Conservation (phyloP, 768 basidiomycete species). For the Tylopilus sp. region DNA sequence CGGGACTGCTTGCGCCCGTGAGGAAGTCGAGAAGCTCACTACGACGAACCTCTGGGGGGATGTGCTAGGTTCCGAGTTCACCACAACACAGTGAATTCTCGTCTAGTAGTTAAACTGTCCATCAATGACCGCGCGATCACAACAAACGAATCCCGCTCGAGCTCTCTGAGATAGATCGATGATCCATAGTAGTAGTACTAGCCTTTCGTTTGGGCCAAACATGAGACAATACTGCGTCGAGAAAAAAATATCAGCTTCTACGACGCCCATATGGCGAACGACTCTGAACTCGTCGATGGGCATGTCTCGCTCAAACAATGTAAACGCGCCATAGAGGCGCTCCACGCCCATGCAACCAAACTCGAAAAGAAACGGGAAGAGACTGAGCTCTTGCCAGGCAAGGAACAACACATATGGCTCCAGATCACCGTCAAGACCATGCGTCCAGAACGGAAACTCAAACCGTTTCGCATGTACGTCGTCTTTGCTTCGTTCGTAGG, state of each 20-base stretch:
- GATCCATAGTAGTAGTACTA: too few relatives aligned
- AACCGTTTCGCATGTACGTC: conserved; percentile 81
- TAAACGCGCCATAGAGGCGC: conserved; percentile 72
- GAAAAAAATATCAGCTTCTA: not conserved
- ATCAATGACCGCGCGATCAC: too few relatives aligned
- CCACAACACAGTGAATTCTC: too few relatives aligned
- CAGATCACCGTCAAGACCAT: conserved; percentile 85
- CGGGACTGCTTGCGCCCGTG: too few relatives aligned
- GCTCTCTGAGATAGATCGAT: too few relatives aligned
- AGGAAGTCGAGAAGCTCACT: too few relatives aligned
- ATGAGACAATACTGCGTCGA: too few relatives aligned
- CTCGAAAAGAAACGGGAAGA: conserved; percentile 62
- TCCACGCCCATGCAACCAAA: conserved; percentile 68
- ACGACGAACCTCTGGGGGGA: too few relatives aligned
- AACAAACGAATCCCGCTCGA: too few relatives aligned
- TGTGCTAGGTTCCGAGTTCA: too few relatives aligned
- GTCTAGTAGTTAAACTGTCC: too few relatives aligned
- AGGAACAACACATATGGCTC: conserved; percentile 87
- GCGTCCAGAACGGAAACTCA: conserved; percentile 67
- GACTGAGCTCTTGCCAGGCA: conserved; percentile 69
- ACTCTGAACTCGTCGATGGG: conserved; percentile 58
- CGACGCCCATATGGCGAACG: conserved; percentile 22
- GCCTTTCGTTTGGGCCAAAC: too few relatives aligned
- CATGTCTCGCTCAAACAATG: conserved; percentile 73
- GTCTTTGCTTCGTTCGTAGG: not conserved